Evolutionary conservation across 768 basidiomycete genomes (phyloP), one percentile per base, ranked within the genome.

Genomic region (Lactarius sanguifluus): DNA sequence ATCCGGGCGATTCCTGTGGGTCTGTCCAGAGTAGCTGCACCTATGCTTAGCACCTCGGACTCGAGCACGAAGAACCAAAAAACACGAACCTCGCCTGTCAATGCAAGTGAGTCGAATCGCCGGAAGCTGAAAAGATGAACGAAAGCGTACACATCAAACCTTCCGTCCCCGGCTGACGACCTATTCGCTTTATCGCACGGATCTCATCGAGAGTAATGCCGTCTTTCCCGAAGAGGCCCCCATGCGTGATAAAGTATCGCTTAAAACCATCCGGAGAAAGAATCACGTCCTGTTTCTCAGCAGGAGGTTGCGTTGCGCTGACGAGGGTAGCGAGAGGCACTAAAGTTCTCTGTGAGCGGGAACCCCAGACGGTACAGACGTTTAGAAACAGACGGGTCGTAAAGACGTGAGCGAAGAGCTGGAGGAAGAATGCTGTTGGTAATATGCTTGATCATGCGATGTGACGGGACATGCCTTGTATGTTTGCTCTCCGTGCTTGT

Each of bases 371-470:
- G 38, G 30, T n/a, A 58, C 38, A 58, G 18, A 41, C 5, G 40
- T 25, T 55, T 30, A 30, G 61, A 28, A 6, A 61, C 50, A 56
- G 34, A 96, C 95, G 79, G 23, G 88, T 83, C 6, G 94, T 96
- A 80, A 99, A 99, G 54, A 92, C 89, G 75, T 98, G 87, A 12
- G 96, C 90, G 73, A 98, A 98, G 32, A 99, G 84, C 89, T 95
- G 36, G 54, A 43, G 57, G 18, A 62, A 20, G 28, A 5, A 34
- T 25, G n/a, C 25, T 28, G 23, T 20, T 25, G 41, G 41, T 64
- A 41, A 30, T 10, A 36, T 41, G 16, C 36, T 30, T 43, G 15
- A 41, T 12, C 2, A 64, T 34, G 34, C 25, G 10, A 9, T 54
- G 36, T 2, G 54, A 34, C 28, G 56, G 13, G 57, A 40, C 73